These are phyloP conservation scores for Gnaphalium uliginosum DNA, from an alignment of 129 eudicot species.

Conservation along the genomic window DNA sequence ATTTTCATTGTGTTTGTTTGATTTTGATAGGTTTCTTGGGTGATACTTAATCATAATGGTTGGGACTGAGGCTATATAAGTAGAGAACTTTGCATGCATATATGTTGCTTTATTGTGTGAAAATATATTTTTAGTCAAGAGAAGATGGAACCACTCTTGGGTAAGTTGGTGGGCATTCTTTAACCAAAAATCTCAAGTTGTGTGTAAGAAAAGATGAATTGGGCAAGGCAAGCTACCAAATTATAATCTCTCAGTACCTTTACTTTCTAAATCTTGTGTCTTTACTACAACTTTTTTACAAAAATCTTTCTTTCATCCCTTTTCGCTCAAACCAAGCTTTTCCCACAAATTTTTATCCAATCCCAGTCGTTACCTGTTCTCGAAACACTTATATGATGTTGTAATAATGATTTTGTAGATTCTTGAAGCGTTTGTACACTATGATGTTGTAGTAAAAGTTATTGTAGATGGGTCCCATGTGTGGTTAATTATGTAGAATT, in stretches of 20 bases:
- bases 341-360: not conserved
- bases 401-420: not conserved
- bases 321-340: not conserved
- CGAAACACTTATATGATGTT: not conserved
- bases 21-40: constrained; percentile 22
- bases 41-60: constrained; percentile 31
- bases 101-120: constrained; percentile 35
- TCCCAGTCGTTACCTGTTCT: not conserved
- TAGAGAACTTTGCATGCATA: constrained; percentile 9
- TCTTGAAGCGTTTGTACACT: not conserved
- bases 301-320: not conserved
- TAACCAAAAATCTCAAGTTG: constrained; percentile 34
- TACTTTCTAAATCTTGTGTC: constrained; percentile 7
- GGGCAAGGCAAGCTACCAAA: constrained; percentile 39
- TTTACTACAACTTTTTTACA: constrained; percentile 25
- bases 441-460: not conserved
- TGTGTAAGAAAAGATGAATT: constrained; percentile 17
- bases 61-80: constrained; percentile 46
- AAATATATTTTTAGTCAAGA: constrained; percentile 57
- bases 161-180: constrained; percentile 62
- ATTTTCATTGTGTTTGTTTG: constrained; percentile 35
- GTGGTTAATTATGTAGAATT: not conserved
- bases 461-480: constrained; percentile 12
- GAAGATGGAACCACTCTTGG: constrained; percentile 76
- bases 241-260: not conserved